Conservation (phyloP, 2,329 filamentous ascomycete species). For the Juglanconis juglandina region DNA sequence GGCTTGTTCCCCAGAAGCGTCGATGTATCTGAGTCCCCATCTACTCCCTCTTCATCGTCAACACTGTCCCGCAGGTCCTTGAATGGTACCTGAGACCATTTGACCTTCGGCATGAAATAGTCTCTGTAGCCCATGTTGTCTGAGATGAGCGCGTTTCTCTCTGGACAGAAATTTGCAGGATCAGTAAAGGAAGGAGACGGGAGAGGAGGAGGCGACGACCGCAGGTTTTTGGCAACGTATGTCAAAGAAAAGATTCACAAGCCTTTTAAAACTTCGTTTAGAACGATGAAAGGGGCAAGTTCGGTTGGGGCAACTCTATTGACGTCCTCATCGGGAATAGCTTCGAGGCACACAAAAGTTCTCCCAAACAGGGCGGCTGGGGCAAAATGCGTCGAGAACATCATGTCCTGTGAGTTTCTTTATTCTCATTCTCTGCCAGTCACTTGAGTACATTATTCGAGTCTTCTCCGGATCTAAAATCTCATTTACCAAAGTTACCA, state of each 20-base stretch:
- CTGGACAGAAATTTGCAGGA: background rate
- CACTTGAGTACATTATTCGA: background rate
- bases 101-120: background rate
- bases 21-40: background rate
- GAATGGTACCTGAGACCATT: background rate
- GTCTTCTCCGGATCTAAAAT: no score
- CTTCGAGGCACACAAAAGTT: background rate
- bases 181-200: background rate
- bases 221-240: background rate
- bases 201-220: background rate
- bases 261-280: background rate
- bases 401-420: background rate
- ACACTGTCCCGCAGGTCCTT: background rate
- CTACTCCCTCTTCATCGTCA: background rate
- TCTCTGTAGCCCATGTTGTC: conserved; percentile 2
- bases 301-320: background rate
- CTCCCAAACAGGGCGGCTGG: no score
- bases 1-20: background rate
- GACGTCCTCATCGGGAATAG: background rate
- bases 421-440: background rate
- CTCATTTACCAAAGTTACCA: no score
- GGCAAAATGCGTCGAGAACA: background rate
- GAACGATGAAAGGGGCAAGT: background rate
- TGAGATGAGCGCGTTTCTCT: background rate
- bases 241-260: background rate